Evolutionary conservation across 1,139 yeast species (phyloP), one percentile per base, ranked within the genome.

Genomic region (Schwanniomyces etchellsii): DNA sequence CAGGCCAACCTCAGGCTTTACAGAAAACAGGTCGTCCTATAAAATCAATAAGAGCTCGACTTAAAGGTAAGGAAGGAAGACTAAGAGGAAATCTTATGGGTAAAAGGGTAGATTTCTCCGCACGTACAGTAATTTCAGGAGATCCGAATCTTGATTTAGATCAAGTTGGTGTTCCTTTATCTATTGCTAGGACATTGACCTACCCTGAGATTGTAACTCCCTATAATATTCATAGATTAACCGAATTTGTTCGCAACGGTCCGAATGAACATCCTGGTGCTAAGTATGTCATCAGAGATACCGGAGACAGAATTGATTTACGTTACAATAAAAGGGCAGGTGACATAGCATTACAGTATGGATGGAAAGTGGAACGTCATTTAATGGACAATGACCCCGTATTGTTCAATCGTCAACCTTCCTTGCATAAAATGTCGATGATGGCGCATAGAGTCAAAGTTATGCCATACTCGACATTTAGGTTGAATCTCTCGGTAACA

Each of bases 251-350:
- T 12, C 81, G 96, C 47, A 93, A 91, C 58, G 99, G 99, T 39
- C 98, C 98, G 18, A 91, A 88, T 56, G 98, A 93, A 59, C 98
- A 91, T 52, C 99, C 99, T 1, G 99, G 99, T 70, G 98, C 98
- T 23, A 91, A 91, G 53, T 93, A 93, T 55, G 96, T 91, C 31
- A 89, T 91, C 36, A 82, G 98, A 66, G 98, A 91, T 54, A 86
- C 95, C 30, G 99, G 98, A 52, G 98, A 93, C 56, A 89, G 99
- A 70, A 89, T 93, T 48, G 98, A 91, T 58, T 72, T 91, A 54
- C 75, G 97, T 55, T 91, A 89, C 60, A 94, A 93, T 64, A 91
- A 91, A 57, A 82, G 98, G 57, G 96, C 97, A 2, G 98, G 98
- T 50, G 98, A 91, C 52, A 84, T 93, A 51, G 96, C 95, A 30